Conservation (phyloP, 1,139 yeast genomes). For the Pichia sp. region DNA sequence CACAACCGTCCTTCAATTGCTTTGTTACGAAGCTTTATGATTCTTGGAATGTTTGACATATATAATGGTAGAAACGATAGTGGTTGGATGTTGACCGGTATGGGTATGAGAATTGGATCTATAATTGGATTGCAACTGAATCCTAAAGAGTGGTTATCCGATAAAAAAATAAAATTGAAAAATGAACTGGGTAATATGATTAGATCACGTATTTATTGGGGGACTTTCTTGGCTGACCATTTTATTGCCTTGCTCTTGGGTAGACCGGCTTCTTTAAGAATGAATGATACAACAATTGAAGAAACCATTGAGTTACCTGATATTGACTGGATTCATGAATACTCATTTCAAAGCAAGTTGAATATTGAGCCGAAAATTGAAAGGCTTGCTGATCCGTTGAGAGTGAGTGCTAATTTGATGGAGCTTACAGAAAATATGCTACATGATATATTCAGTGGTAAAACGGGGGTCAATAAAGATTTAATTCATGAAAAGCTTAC, state of each 20-base stretch:
- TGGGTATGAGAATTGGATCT: conserved; percentile 57
- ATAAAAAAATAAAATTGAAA: conserved; percentile 33
- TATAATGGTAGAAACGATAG: conserved; percentile 44
- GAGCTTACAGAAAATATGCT: conserved; percentile 48
- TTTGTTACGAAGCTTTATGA: conserved; percentile 37
- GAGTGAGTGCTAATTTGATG: conserved; percentile 42
- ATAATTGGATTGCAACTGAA: conserved; percentile 58
- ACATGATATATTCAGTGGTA: conserved; percentile 42
- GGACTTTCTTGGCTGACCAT: conserved; percentile 57
- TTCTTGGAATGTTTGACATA: conserved; percentile 45
- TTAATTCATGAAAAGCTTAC: conserved; percentile 18
- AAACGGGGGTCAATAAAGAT: conserved; percentile 17
- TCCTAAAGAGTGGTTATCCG: conserved; percentile 27
- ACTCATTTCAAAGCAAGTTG: conserved; percentile 18
- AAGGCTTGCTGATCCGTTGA: conserved; percentile 41
- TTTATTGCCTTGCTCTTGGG: conserved; percentile 53
- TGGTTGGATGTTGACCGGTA: conserved; percentile 56
- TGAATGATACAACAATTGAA: conserved; percentile 51
- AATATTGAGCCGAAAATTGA: conserved; percentile 22
- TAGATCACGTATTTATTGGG: conserved; percentile 58
- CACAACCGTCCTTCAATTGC: conserved; percentile 2
- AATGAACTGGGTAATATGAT: conserved; percentile 41
- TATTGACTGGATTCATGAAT: conserved; percentile 48
- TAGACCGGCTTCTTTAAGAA: conserved; percentile 48
- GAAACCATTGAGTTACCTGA: conserved; percentile 43